phyloP scores from a whole-genome alignment of 23 red algal genomes.

The Agarophyton chilense region DNA sequence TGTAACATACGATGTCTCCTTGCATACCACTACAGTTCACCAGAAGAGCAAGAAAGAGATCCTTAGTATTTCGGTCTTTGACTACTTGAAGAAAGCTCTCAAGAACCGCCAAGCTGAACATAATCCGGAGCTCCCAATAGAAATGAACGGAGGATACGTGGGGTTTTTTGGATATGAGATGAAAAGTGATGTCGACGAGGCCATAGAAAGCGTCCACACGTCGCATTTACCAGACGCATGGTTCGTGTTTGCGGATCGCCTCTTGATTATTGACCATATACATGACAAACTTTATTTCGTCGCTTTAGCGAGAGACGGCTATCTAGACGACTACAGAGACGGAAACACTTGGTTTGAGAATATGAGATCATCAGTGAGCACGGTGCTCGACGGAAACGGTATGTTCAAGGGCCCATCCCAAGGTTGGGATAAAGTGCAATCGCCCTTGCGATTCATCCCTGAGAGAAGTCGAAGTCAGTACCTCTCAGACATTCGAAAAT shows the following conservation, averaged over 20 bases:
- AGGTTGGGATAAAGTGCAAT: neutral
- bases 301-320: slow-evolving; percentile 12
- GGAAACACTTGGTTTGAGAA: slow-evolving; percentile 43
- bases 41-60: neutral
- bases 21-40: slow-evolving; percentile 3
- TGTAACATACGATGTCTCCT: slow-evolving; percentile 44
- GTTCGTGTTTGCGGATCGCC: slow-evolving; percentile 77
- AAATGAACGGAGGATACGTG: slow-evolving; percentile 90
- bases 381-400: neutral
- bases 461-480: slow-evolving; percentile 70
- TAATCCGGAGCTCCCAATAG: slow-evolving; percentile 47
- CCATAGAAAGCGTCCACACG: slow-evolving; percentile 11
- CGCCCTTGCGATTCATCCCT: slow-evolving; percentile 47
- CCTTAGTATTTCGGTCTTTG: slow-evolving; percentile 31
- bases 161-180: slow-evolving; percentile 96
- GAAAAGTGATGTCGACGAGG: slow-evolving; percentile 68
- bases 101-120: slow-evolving; percentile 7
- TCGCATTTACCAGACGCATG: slow-evolving; percentile 63
- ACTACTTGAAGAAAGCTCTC: slow-evolving; percentile 49
- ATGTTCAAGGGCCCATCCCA: neutral
- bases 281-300: slow-evolving; percentile 56
- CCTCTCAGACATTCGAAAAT: slow-evolving; percentile 58
- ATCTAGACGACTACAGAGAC: neutral
- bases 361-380: neutral
- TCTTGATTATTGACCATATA: slow-evolving; percentile 66